phyloP scores from a whole-genome alignment of 495 filamentous ascomycete genomes.

The Hypoxylon perforatum region DNA sequence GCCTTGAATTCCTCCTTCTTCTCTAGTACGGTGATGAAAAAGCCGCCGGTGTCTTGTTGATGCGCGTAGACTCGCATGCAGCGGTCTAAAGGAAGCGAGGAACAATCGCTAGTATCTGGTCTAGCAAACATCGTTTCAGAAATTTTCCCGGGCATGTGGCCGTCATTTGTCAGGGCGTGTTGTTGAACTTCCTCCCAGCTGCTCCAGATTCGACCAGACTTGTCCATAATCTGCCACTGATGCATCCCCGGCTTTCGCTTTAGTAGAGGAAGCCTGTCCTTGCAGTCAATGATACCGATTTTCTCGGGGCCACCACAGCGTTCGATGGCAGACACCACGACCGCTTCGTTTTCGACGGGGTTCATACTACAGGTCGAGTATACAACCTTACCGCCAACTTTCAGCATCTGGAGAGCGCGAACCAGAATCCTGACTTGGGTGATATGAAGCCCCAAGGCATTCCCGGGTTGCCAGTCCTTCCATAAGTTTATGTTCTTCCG shows the following conservation, averaged over 20 bases:
- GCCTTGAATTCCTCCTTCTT: conserved; percentile 90
- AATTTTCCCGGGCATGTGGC: conserved; percentile 70
- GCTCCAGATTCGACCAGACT: conserved; percentile 76
- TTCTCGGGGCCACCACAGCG: conserved; percentile 87
- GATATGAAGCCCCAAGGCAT: conserved; percentile 82
- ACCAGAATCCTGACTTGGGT: conserved; percentile 91
- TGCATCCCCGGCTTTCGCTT: conserved; percentile 78
- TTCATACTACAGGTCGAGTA: conserved; percentile 99
- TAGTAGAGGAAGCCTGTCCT: conserved; percentile 76
- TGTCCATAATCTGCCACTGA: conserved; percentile 90
- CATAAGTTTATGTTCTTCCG: conserved; percentile 93
- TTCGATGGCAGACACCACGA: conserved; percentile 82
- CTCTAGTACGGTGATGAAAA: conserved; percentile 95
- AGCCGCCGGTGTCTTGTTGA: conserved; percentile 93
- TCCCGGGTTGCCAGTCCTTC: conserved; percentile 91
- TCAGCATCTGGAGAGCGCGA: conserved; percentile 94
- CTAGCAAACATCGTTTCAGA: conserved; percentile 83
- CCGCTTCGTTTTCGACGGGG: conserved; percentile 96
- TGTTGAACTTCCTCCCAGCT: conserved; percentile 82
- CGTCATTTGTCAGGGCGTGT: conserved; percentile 64
- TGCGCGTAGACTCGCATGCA: conserved; percentile 96
- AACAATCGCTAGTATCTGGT: conserved; percentile 63
- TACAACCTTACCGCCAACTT: conserved; percentile 90
- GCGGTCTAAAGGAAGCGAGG: conserved; percentile 79
- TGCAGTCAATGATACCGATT: conserved; percentile 85